Base-by-base conservation (phyloP, 371 early-diverging fungal genomes). In the Rhizopus stolonifer region DNA sequence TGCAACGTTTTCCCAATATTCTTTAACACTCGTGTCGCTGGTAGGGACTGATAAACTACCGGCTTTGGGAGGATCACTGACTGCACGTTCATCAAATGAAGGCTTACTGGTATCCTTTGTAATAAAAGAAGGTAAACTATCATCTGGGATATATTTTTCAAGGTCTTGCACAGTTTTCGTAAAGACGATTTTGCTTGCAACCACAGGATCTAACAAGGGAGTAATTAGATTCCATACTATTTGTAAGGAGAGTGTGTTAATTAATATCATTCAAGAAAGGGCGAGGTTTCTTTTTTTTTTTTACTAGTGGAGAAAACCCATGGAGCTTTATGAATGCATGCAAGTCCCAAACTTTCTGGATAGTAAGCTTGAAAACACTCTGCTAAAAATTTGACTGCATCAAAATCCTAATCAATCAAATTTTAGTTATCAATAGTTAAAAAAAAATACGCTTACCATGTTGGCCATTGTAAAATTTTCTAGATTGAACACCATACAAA, bases 151-250 rank as follows among this genome's bases (percentile, higher is more conserved):
- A 40, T 74, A 82, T 11, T 86, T 70, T 17, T 69, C 57, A 26
- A 95, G 53, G 14, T 89, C 86, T 14, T 76, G 70, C 31, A 77
- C 60, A 31, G 67, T 71, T 49, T 86, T 83, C 21, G 88, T 83
- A 63, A 96, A 95, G 21, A 75, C 74, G 65, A 96, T 85, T 73
- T 96, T 96, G 65, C 82, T 67, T 1, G 86, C 89, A 3, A 96
- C 94, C 9, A 92, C 92, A 23, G 96, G 96, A 75, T 96, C 96
- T 22, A 96, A 74, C 62, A 91, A 70, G 17, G 91, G 88, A n/a
- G 84, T 76, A 48, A 91, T 86, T 61, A 91, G 66, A 56, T 78
- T 85, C 88, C 88, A 93, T 14, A 89, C 83, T 68, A 52, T 19
- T 14, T 15, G 18, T 45, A 34, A 22, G 7, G 21, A 26, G 44